A percentile compares a stretch with the other conserved stretches of the same genome.
Evolutionary conservation across 768 basidiomycete species (phyloP).

Genomic region (Kwoniella sp.): DNA sequence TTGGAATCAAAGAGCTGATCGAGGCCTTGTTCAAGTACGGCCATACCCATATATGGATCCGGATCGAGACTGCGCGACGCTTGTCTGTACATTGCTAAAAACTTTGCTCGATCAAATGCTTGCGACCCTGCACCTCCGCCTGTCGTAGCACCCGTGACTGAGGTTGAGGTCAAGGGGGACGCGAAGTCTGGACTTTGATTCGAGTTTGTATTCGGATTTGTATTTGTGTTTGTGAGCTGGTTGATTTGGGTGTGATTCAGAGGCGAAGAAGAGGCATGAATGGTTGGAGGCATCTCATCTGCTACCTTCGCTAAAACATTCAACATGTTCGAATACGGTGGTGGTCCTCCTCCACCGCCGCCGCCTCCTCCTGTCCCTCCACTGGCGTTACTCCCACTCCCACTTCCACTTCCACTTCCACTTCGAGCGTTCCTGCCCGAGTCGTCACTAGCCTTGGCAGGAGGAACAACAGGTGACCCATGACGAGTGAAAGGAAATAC

Average conservation of each 20-base stretch:
- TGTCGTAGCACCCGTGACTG: no score
- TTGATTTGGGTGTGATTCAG: background rate
- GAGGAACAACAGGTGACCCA: no score
- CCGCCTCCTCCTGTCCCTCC: no score
- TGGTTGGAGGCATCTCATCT: constrained; percentile 17
- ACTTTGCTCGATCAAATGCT: constrained; percentile 12
- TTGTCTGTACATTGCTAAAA: constrained; percentile 17
- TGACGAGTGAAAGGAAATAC: no score
- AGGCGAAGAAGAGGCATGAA: background rate
- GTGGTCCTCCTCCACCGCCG: background rate
- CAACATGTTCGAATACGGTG: constrained; percentile 18
- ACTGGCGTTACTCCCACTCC: no score
- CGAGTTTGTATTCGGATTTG: no score
- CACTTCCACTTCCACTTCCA: no score
- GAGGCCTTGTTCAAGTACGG: constrained; percentile 14
- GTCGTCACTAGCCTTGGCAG: no score
- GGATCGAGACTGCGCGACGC: constrained; percentile 15
- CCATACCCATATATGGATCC: constrained; percentile 22
- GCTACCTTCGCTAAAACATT: constrained; percentile 21
- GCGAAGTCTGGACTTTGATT: background rate
- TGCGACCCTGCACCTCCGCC: background rate
- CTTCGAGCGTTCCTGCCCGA: no score
- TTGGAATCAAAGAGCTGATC: constrained; percentile 7
- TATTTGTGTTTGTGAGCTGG: background rate
- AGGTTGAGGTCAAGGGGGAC: background rate